phyloP scores from a whole-genome alignment of 2,329 filamentous ascomycete genomes.

The Magnaporthiopsis poae region DNA sequence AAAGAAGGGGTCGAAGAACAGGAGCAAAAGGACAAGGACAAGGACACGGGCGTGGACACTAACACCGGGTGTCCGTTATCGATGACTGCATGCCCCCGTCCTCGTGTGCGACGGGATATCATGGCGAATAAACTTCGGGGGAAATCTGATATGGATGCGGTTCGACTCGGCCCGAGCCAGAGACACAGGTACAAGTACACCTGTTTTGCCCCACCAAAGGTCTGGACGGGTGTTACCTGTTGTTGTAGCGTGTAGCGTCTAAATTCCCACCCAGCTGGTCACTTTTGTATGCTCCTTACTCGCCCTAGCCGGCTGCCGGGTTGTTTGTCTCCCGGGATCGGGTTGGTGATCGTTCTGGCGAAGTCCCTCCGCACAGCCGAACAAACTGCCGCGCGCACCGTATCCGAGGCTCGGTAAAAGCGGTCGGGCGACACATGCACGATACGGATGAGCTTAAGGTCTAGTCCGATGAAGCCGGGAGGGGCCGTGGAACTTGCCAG shows the following conservation, averaged over 20 bases:
- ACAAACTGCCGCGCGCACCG: neutral
- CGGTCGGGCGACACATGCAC: neutral
- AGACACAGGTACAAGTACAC: neutral
- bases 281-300: neutral
- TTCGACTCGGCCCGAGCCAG: neutral
- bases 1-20: no score
- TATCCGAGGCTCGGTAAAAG: neutral
- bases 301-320: no score
- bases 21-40: no score
- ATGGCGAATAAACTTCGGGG: no score
- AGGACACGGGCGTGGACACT: no score
- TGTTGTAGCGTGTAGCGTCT: neutral
- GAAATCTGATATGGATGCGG: no score
- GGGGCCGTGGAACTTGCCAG: no score
- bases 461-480: no score
- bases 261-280: neutral
- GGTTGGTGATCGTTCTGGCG: neutral
- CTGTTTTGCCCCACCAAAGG: neutral
- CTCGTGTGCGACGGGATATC: no score
- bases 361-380: neutral
- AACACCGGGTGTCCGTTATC: no score
- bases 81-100: no score
- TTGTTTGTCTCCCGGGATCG: neutral
- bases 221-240: neutral
- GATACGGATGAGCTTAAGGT: neutral